These are phyloP conservation scores for Parmelia sp. DNA, from an alignment of 495 filamentous ascomycete genomes.

Conservation along the genomic window DNA sequence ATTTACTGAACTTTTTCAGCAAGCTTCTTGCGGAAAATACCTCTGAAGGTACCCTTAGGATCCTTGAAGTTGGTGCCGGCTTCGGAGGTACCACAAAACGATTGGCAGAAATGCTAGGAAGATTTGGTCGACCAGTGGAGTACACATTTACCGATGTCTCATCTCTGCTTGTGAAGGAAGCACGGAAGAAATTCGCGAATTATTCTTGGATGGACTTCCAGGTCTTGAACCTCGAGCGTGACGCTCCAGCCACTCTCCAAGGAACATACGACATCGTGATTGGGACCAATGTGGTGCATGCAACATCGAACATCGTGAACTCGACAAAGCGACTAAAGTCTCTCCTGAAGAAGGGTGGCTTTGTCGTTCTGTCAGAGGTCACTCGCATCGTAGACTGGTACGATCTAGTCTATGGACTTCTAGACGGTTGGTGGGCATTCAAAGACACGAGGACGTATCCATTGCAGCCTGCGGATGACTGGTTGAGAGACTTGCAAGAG, in stretches of 20 bases:
- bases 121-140: constrained; percentile 15
- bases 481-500: constrained; percentile 36
- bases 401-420: constrained; percentile 44
- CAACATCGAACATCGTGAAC: constrained; percentile 36
- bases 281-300: constrained; percentile 45
- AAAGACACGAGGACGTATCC: constrained; percentile 44
- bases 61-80: too few species aligned
- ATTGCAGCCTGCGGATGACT: constrained; percentile 30
- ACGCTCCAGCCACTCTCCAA: constrained; percentile 11
- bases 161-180: constrained; percentile 20
- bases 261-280: constrained; percentile 38
- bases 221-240: constrained; percentile 28
- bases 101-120: constrained; percentile 15
- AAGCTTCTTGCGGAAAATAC: constrained; percentile 15
- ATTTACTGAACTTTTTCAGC: constrained; percentile 24
- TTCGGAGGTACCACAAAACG: constrained; percentile 24
- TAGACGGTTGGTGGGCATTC: constrained; percentile 51
- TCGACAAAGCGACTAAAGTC: constrained; percentile 33
- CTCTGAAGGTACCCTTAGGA: constrained; percentile 14
- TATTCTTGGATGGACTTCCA: constrained; percentile 27
- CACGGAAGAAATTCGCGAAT: constrained; percentile 24
- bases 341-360: constrained; percentile 35
- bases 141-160: constrained; percentile 40
- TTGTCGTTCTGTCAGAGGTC: constrained; percentile 39
- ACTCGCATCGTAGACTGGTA: constrained; percentile 35